Base-by-base conservation (phyloP, 1,284 basidiomycete species). In the Termitomyces sp. region DNA sequence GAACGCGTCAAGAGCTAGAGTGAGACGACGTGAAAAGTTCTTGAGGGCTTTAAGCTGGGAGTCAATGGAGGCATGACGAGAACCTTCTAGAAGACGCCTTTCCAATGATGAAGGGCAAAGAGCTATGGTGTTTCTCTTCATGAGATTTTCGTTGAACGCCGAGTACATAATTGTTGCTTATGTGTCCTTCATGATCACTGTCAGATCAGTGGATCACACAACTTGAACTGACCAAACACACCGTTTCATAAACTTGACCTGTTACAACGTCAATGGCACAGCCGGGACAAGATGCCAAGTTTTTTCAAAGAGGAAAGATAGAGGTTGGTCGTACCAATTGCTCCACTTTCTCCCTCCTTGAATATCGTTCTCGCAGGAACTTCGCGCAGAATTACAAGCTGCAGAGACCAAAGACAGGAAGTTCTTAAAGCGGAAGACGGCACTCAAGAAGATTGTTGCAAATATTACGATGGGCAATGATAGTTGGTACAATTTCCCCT, bases 381-480 rank as follows among this genome's bases (percentile, higher is more conserved):
- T 91, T 65, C 86, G 89, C 51, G 80, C 88, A 59, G 94, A 97
- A 71, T 80, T 98, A 46, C 90, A 93, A 68, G 88, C 89, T 54
- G 88, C 92, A 6, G 90, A 92, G 67, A 79, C 86, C 59, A 94
- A 94, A 73, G 94, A 98, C 80, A 98, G 97, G 80, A 94, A 94
- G 65, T 97, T 83, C 62, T 74, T 83, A 61, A 93, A 93, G 73
- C 83, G 92, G 62, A 96, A 94, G 81, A 92, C 82, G 0, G 90
- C 91, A 21, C 74, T 98, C 65, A 98, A 98, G 82, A 95, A 95
- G 78, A 89, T 98, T 62, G 92, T 96, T 19, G 91, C 93, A 48
- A 94, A 93, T 70, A 95, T 95, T 69, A 97, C 94, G 1, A 95
- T 95, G 87, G 94, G 94, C 55, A 94, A 94, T 66, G 93, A 95